Percentiles rank a stretch among this genome's conserved stretches.
phyloP scores from a whole-genome alignment of 1,284 basidiomycete genomes.

The Porodaedalea pini region DNA sequence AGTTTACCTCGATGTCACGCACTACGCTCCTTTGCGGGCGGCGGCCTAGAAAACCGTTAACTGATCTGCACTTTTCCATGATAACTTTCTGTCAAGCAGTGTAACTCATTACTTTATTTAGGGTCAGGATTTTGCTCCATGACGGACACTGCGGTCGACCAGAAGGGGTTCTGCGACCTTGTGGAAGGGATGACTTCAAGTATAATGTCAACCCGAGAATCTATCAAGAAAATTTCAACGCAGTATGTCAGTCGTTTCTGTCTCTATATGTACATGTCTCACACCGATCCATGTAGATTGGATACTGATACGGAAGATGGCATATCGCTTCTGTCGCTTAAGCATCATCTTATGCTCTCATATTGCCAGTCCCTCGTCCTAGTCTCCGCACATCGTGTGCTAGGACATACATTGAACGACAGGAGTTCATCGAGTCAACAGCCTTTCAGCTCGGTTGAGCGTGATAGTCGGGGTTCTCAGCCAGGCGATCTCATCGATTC shows the following conservation, averaged over 20 bases:
- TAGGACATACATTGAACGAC: constrained; percentile 56
- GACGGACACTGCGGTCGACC: constrained; percentile 17
- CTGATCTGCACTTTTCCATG: constrained; percentile 44
- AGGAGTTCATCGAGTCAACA: constrained; percentile 41
- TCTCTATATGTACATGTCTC: background rate
- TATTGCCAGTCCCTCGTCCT: constrained; percentile 88
- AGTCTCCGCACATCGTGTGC: constrained; percentile 63
- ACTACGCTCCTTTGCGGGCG: constrained; percentile 65
- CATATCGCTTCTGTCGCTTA: constrained; percentile 87
- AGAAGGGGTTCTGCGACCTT: constrained; percentile 34
- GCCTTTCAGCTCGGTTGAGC: constrained; percentile 52
- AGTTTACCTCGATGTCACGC: constrained; percentile 61
- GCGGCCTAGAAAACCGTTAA: constrained; percentile 90
- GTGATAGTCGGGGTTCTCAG: constrained; percentile 49
- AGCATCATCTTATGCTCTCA: constrained; percentile 82
- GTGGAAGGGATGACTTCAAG: constrained; percentile 63
- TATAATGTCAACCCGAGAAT: constrained; percentile 56
- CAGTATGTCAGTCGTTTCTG: constrained; percentile 40
- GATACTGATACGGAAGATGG: constrained; percentile 71
- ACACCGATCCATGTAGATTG: constrained; percentile 25
- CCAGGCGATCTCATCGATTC: constrained; percentile 68
- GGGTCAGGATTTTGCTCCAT: background rate
- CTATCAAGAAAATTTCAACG: constrained; percentile 50
- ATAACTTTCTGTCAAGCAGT: background rate
- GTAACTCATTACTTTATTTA: background rate